Conservation (phyloP, 75 land plant species). For the Sequoiadendron giganteum region DNA sequence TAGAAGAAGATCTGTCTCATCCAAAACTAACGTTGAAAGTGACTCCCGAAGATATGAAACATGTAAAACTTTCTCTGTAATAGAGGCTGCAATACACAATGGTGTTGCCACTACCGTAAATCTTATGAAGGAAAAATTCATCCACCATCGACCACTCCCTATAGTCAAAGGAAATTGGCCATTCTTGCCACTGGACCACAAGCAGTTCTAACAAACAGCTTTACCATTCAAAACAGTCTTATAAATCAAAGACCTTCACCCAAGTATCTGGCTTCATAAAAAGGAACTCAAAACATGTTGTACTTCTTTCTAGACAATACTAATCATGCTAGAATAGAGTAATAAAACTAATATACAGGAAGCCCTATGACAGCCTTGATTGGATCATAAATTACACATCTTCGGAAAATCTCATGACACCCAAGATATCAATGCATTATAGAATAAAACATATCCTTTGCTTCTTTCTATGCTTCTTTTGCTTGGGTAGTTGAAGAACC, state of each 20-base stretch:
- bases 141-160: not conserved
- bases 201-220: not conserved
- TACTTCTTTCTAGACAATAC: not conserved
- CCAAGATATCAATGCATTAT: constrained; percentile 1
- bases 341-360: not conserved
- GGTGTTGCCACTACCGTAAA: constrained; percentile 23
- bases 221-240: not conserved
- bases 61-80: constrained; percentile 46
- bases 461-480: constrained; percentile 21
- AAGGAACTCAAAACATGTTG: not conserved
- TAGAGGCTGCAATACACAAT: constrained; percentile 68
- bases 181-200: not conserved
- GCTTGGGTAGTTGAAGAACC: constrained; percentile 32
- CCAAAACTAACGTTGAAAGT: constrained; percentile 73
- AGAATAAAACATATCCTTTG: constrained; percentile 21
- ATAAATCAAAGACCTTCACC: not conserved
- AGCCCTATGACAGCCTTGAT: not conserved
- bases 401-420: not conserved
- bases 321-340: not conserved
- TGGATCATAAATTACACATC: not conserved
- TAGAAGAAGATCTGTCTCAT: too few relatives aligned
- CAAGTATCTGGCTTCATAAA: constrained; percentile 1
- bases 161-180: not conserved
- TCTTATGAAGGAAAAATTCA: not conserved
- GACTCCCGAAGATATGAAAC: constrained; percentile 46